phyloP scores from a whole-genome alignment of 148 eudicot genomes.

The Euryodendron excelsum region DNA sequence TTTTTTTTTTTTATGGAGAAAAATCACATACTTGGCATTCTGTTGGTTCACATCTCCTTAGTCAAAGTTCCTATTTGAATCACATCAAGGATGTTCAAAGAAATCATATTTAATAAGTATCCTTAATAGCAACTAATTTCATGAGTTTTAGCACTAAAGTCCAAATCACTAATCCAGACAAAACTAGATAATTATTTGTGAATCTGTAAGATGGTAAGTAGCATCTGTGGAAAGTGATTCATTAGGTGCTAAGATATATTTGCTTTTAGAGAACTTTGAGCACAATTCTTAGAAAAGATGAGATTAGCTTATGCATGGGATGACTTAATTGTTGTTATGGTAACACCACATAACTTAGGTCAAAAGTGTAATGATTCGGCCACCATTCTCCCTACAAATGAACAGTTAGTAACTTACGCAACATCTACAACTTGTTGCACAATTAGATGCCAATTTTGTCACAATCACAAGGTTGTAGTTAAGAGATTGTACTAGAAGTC shows the following conservation, averaged over 20 bases:
- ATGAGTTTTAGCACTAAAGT: not conserved
- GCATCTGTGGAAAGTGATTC: not conserved
- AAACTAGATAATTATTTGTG: no score
- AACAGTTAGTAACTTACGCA: not conserved
- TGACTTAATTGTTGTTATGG: not conserved
- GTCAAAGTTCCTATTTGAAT: no score
- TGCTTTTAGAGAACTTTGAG: not conserved
- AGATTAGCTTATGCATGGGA: not conserved
- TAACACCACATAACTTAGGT: not conserved
- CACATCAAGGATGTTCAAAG: not conserved
- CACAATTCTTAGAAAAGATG: not conserved
- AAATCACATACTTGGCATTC: no score
- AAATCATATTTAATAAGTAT: not conserved
- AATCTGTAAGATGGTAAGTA: not conserved
- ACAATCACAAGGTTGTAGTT: not conserved
- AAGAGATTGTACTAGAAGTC: no score
- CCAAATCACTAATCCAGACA: not conserved
- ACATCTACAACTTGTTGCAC: not conserved
- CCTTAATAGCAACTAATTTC: not conserved
- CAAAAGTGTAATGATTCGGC: not conserved
- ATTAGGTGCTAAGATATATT: not conserved
- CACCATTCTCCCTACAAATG: not conserved
- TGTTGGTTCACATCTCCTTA: no score
- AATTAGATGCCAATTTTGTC: slow-evolving; percentile 1
- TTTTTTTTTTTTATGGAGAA: no score